Base-by-base conservation (phyloP, 2,329 filamentous ascomycete genomes). In the Cercospora canescens region DNA sequence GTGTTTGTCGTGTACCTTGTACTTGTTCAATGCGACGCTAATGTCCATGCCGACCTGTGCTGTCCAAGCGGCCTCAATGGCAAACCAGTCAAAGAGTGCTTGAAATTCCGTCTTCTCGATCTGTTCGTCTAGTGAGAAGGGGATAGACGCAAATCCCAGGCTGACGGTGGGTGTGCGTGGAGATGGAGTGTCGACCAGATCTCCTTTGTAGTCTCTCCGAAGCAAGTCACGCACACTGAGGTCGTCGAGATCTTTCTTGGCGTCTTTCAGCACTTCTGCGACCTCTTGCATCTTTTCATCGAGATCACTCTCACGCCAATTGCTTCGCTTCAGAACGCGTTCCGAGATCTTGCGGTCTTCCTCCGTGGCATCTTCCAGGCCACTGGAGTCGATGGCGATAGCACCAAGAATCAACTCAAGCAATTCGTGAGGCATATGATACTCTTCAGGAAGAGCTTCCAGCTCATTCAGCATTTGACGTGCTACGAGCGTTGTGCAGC, bases 51-150 rank as follows among this genome's bases (percentile, higher is more conserved):
- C 79, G 9, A 79, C 74, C 65, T 81, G 76, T 5, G 81, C 81
- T 0, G 81, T 83, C 81, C 81, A 83, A 1, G 81, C 81, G 11
- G 81, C 81, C 59, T 83, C 80, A 30, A 83, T 74, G 3, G 81
- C 81, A 64, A 83, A 83, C 81, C 81, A 83, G 70, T 83, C 77
- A 56, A 83, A 83, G 5, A 83, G 77, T 68, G 81, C 81, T 54
- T 77, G 74, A 64, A 82, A 83, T 30, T 82, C 81, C 0, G 81
- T 83, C 70, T 80, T 81, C 9, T 75, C 68, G 62, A 83, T 82
- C 65, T 82, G 81, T 56, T 81, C 76, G 34, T 82, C 81, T 71
- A 83, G 75, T 1, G 79, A 81, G 74, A 79, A 82, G 0, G 81
- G 81, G 50, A 83, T 79, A 1, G 80, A 82, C 0, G 81, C 79